A percentile compares a stretch with the other conserved stretches of the same genome.
Conservation (phyloP, 176 grass and related monocot species). For the Hyparrhenia diplandra region DNA sequence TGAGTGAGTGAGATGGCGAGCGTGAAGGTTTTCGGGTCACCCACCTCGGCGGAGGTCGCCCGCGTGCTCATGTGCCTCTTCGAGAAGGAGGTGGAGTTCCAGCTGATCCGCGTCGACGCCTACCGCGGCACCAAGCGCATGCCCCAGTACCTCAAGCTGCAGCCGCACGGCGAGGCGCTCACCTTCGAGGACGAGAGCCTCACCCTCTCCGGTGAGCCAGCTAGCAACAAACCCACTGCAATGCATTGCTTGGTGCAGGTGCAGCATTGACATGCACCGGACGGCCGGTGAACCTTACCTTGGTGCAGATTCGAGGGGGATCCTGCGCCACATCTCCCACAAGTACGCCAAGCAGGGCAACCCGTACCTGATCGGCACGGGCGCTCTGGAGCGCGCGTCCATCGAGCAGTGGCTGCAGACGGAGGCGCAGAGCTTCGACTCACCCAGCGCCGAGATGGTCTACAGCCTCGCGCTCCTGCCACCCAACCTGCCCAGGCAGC, state of each 20-base stretch:
- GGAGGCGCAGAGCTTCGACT: conserved; percentile 89
- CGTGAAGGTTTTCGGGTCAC: conserved; percentile 89
- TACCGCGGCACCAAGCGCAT: conserved; percentile 61
- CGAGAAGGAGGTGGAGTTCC: conserved; percentile 95
- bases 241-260: too few species aligned
- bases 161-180: conserved; percentile 80
- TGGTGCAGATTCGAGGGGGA: conserved; percentile 64
- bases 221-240: too few species aligned
- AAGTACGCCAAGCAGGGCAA: conserved; percentile 67
- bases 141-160: conserved; percentile 93
- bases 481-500: conserved; percentile 2
- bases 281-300: too few species aligned
- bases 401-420: conserved; percentile 99
- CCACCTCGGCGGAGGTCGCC: conserved; percentile 77
- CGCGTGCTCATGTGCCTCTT: conserved; percentile 91
- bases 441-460: conserved; percentile 68
- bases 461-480: conserved; percentile 69
- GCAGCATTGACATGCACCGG: too few species aligned
- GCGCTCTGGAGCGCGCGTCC: conserved; percentile 76
- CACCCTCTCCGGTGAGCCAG: conserved; percentile 72
- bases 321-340: conserved; percentile 78
- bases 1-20: conserved; percentile 27
- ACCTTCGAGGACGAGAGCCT: conserved; percentile 81
- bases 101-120: conserved; percentile 88
- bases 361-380: conserved; percentile 65